Percentiles rank a stretch among this genome's conserved stretches.
Conservation (phyloP, 805 yeast genomes). For the Ogataea degrootiae region DNA sequence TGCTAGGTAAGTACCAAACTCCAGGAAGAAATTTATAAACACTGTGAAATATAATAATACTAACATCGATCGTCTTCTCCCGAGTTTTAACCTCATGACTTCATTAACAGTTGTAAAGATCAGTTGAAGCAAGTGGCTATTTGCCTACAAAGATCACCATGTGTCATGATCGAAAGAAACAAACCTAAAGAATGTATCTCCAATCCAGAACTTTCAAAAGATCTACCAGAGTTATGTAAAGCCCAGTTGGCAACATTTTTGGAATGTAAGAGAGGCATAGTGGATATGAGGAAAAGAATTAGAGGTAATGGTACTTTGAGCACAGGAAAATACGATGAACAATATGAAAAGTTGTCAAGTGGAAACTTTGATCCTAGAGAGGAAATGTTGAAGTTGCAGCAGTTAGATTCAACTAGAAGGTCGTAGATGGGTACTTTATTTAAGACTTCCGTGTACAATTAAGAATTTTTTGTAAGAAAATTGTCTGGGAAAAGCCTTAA, state of each 20-base stretch:
- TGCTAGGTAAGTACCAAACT: constrained; percentile 4
- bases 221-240: constrained; percentile 82
- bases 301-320: constrained; percentile 91
- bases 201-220: constrained; percentile 68
- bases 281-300: constrained; percentile 87
- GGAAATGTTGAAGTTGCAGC: constrained; percentile 69
- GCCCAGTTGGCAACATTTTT: constrained; percentile 81
- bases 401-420: constrained; percentile 49
- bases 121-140: constrained; percentile 93
- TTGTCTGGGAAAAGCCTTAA: too few relatives aligned
- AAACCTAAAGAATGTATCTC: constrained; percentile 86
- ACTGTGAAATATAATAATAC: too few relatives aligned
- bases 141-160: constrained; percentile 93
- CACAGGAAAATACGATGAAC: constrained; percentile 88
- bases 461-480: too few relatives aligned
- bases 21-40: too few relatives aligned
- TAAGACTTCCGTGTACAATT: too few relatives aligned
- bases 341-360: constrained; percentile 66
- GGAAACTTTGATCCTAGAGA: constrained; percentile 82
- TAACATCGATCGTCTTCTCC: too few relatives aligned
- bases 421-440: background rate
- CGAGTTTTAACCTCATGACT: too few relatives aligned
- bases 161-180: constrained; percentile 85
- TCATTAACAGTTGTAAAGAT: constrained; percentile 70
- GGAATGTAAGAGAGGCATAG: constrained; percentile 87